phyloP scores from a whole-genome alignment of 805 yeast genomes.

The Kodamaea laetipori region DNA sequence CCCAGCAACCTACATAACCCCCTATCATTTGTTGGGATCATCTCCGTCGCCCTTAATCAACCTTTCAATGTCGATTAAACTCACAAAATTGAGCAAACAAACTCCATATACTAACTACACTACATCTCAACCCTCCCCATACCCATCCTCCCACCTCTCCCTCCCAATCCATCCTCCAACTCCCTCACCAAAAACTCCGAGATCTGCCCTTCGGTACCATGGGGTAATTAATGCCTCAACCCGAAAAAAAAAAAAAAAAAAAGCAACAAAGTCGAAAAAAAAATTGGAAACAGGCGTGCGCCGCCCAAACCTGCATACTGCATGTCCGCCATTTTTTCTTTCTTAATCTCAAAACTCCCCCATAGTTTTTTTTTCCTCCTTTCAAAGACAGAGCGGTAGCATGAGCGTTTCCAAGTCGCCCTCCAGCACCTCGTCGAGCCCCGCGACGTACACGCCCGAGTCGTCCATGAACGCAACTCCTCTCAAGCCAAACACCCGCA shows the following conservation, averaged over 20 bases:
- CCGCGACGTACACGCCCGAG: slow-evolving; percentile 12
- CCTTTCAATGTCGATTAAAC: no score
- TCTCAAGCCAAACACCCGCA: slow-evolving; percentile 5
- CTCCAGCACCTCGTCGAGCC: slow-evolving; percentile 14
- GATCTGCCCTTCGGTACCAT: background rate
- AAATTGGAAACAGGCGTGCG: background rate
- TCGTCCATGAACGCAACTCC: slow-evolving; percentile 7
- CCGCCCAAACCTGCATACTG: slow-evolving; percentile 5
- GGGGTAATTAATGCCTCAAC: background rate
- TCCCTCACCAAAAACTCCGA: background rate
- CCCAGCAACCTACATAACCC: background rate
- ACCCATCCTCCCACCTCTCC: no score
- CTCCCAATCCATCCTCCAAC: background rate
- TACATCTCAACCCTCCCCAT: no score
- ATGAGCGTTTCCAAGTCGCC: slow-evolving; percentile 19
- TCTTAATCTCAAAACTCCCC: background rate
- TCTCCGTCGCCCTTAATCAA: no score
- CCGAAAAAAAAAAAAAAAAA: no score
- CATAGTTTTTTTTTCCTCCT: background rate
- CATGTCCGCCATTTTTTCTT: background rate
- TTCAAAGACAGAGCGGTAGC: no score
- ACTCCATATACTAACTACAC: no score
- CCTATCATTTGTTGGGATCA: background rate
- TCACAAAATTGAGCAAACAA: no score
- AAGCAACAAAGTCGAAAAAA: background rate